A percentile compares a stretch with the other conserved stretches of the same genome.
These are phyloP conservation scores for Cyberlindnera americana DNA, from an alignment of 805 yeast species.

Conservation along the genomic window DNA sequence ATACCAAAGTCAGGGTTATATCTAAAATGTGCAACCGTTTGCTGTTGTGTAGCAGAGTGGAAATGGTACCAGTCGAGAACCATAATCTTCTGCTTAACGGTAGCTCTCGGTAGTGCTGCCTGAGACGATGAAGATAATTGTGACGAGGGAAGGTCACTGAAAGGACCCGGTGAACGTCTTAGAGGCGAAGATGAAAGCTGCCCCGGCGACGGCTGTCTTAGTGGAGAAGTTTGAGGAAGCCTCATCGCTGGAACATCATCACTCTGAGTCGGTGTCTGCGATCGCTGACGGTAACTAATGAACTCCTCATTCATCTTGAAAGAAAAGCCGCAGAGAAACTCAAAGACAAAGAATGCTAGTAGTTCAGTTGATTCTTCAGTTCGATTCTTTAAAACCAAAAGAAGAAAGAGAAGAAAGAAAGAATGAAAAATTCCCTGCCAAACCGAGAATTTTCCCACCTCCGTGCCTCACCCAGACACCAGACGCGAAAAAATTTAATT, in stretches of 20 bases:
- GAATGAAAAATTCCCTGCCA: conserved; percentile 6
- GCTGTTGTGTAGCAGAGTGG: conserved; percentile 32
- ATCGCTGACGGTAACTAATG: not conserved
- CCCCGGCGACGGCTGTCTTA: not conserved
- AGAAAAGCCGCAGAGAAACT: too few relatives aligned
- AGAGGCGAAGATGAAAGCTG: not conserved
- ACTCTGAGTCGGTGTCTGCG: not conserved
- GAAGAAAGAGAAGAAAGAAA: not conserved
- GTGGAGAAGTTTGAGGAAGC: not conserved
- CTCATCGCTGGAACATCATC: not conserved
- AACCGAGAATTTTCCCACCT: conserved; percentile 8
- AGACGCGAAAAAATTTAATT: too few relatives aligned
- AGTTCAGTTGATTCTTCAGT: too few relatives aligned
- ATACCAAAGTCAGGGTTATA: conserved; percentile 31
- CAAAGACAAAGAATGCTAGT: too few relatives aligned
- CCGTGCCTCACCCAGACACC: conserved; percentile 4
- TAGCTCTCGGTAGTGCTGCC: conserved; percentile 7
- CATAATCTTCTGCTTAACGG: conserved; percentile 9
- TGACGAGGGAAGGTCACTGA: conserved; percentile 6
- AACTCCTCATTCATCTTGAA: conserved; percentile 5
- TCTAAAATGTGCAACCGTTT: conserved; percentile 33
- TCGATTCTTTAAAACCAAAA: not conserved
- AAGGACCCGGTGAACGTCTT: not conserved
- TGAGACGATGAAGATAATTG: conserved; percentile 10
- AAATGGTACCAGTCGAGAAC: conserved; percentile 30